Base-by-base conservation (phyloP, 2,329 filamentous ascomycete genomes). In the Pyrenochaeta sp. region DNA sequence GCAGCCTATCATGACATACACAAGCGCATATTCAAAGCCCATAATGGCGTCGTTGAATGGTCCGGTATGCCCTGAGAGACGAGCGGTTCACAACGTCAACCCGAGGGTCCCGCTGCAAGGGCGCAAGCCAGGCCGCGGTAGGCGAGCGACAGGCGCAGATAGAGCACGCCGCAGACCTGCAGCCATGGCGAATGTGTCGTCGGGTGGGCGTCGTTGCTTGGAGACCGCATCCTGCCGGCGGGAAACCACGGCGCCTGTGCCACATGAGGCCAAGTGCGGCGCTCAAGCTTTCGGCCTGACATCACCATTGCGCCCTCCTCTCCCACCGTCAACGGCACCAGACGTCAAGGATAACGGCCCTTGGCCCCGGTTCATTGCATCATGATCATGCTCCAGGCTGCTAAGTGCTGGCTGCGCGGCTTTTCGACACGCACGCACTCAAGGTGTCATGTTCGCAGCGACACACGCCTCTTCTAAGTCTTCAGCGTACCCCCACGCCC, bases 1-100 rank as follows among this genome's bases (percentile, higher is more conserved):
- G 50, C 34, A 59, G 47, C 32, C 37, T 50, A 48, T 52, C 46
- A 39, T 52, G 49, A 80, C 86, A 74, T 82, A 88, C 86, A 88
- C 85, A 61, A 86, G 77, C 50, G 85, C 86, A 81, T 88, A 88
- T 64, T 88, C 86, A 77, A 80, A 83, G 39, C 84, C 85, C 85
- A 87, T 87, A 58, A 59, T 67, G 74, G 47, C 56, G 47, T 37
- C 45, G 54, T 49, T 47, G 36, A 45, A 28, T 47, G 43, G 50
- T 34, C 46, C 45, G 56, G 52, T 36, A 52, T 48, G 50, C 46
- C 53, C 59, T 59, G 58, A 56, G 52, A 62, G 50, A 59, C 36
- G 54, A 54, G 24, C 28, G 50, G 43, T 43, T 45, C 34, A 37
- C 40, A 52, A 54, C 47, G 57, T 46, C 42, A 27, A n/a, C 24